Evolutionary conservation across 2,329 filamentous ascomycete genomes (phyloP).

Genomic region (Colletotrichum spaethianum): DNA sequence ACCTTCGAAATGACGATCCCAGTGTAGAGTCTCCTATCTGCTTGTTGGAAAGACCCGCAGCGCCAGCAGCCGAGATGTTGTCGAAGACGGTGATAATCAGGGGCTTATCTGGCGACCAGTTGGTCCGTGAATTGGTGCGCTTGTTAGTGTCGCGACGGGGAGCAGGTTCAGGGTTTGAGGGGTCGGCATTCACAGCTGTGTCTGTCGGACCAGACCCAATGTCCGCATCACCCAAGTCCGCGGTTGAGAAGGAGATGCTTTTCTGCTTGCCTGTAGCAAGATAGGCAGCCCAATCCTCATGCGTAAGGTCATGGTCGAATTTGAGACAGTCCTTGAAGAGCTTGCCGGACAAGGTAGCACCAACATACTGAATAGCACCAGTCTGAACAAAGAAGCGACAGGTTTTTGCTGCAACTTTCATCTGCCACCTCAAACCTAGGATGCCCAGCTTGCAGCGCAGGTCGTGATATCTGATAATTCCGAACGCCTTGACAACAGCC

Average conservation of each 20-base stretch:
- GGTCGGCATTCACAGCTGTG: neutral
- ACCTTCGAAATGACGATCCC: slow-evolving; percentile 50
- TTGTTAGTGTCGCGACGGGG: neutral
- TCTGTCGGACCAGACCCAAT: neutral
- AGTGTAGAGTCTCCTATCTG: slow-evolving; percentile 49
- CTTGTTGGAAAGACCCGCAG: slow-evolving; percentile 50
- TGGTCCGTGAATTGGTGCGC: slow-evolving; percentile 4
- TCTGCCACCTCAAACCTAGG: slow-evolving; percentile 68
- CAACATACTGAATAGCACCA: slow-evolving; percentile 70
- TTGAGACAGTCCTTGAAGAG: slow-evolving; percentile 75
- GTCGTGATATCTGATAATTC: slow-evolving; percentile 70
- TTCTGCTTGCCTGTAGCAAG: slow-evolving; percentile 62
- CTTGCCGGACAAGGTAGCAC: slow-evolving; percentile 66
- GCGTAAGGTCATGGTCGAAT: slow-evolving; percentile 68
- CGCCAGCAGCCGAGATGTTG: slow-evolving; percentile 50
- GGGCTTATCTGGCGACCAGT: slow-evolving; percentile 52
- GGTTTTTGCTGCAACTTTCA: slow-evolving; percentile 72
- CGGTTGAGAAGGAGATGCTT: neutral
- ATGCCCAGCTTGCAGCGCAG: slow-evolving; percentile 71
- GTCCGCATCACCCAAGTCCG: slow-evolving; percentile 1
- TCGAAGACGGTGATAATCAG: slow-evolving; percentile 51
- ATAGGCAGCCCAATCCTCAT: slow-evolving; percentile 70
- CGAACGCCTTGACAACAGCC: slow-evolving; percentile 70
- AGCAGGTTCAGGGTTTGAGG: neutral
- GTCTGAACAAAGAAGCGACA: slow-evolving; percentile 70